phyloP scores from a whole-genome alignment of 2,329 filamentous ascomycete genomes.

The Pseudovirgaria hyperparasitica region DNA sequence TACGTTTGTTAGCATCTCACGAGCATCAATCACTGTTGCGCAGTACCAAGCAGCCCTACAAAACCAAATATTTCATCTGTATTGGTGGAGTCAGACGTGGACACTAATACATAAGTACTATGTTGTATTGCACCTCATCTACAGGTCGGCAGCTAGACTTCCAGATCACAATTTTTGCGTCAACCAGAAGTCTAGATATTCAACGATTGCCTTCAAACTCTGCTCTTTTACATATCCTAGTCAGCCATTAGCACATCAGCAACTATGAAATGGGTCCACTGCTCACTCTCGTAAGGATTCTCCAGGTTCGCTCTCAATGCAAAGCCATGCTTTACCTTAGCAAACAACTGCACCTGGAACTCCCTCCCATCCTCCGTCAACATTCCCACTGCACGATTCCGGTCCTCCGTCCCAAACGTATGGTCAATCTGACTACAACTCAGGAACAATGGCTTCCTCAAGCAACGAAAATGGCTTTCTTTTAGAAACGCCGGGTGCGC shows the following conservation, averaged over 20 bases:
- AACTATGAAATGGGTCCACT: conserved; percentile 3
- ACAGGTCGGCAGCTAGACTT: too few species aligned
- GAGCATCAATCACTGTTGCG: too few species aligned
- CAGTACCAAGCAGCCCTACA: too few species aligned
- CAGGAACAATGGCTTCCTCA: conserved; percentile 33
- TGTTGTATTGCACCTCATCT: too few species aligned
- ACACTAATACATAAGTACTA: too few species aligned
- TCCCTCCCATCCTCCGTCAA: conserved; percentile 25
- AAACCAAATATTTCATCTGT: too few species aligned
- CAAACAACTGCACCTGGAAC: conserved; percentile 21
- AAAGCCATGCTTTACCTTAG: conserved; percentile 22
- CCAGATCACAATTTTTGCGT: too few species aligned
- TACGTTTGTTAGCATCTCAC: too few species aligned
- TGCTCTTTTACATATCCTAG: conserved; percentile 14
- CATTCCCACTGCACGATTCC: conserved; percentile 32
- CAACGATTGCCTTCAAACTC: conserved; percentile 14
- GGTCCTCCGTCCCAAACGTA: conserved; percentile 26
- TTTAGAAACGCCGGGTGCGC: conserved; percentile 39
- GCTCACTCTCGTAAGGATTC: conserved; percentile 31
- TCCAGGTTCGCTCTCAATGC: conserved; percentile 25
- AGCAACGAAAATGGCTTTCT: conserved; percentile 30
- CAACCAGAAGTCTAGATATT: conserved; percentile 11
- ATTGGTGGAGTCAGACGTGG: too few species aligned
- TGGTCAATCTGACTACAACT: conserved; percentile 35
- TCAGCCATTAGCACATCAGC: background rate